Base-by-base conservation (phyloP, 192 early-diverging fungal genomes). In the Entomortierella beljakovae region DNA sequence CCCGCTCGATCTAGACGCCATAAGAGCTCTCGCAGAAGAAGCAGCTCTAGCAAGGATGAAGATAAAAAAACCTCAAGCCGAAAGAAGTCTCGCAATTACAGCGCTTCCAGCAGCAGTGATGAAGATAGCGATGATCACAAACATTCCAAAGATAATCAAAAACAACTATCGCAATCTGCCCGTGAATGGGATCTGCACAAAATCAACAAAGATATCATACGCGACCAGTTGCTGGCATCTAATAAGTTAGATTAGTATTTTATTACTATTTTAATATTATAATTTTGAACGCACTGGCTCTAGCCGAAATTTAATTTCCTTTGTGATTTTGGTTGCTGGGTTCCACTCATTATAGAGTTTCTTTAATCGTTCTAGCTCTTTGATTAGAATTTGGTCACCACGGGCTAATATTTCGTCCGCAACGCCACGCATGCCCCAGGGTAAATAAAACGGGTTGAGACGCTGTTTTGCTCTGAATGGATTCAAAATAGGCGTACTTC, bases 391-490 rank as follows among this genome's bases (percentile, higher is more conserved):
- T n/a, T 83, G 50, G 54, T 90, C 86, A 18, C 80, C 61, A 13
- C 79, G 60, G 3, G 97, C 89, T 23, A 70, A 69, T 20, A 89
- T 82, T 54, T 96, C 94, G 23, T 91, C 90, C 68, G 86, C 86
- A 32, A 99, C 82, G 15, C 91, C 90, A 20, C 94, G 92, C 91
- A 99, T 92, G n/a, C 95, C 94, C 95, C 96, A 97, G 5, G 97
- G 95, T 8, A 99, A 83, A 80, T 88, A 93, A 67, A 91, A 96
- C 26, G 95, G 95, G 57, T 99, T 99, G 38, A 93, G 80, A 31
- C 88, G 86, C 16, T 82, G 48, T 35, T 88, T 87, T 1, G 94
- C 94, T 31, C 83, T 71, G 34, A 97, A 93, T 2, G 83, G 82
- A 6, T 89, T 61, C 6, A 88, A 71, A 59, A 83, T 82, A 31